Conservation (phyloP, 2,329 filamentous ascomycete species). For the Onygenales sp. region DNA sequence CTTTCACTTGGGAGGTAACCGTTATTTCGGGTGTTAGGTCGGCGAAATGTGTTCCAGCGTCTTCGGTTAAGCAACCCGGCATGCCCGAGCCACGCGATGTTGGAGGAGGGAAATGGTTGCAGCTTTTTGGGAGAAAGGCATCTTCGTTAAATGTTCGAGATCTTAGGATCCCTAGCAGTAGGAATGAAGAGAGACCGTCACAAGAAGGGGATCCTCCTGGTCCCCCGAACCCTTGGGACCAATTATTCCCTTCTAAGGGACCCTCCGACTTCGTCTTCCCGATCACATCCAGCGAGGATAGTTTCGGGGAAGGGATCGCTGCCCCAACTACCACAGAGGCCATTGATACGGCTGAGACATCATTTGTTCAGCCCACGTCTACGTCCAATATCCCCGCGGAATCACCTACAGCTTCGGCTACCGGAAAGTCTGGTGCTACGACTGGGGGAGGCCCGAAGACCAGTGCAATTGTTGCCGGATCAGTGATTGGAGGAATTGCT, state of each 20-base stretch:
- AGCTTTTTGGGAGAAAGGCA: background rate
- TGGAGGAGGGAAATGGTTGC: background rate
- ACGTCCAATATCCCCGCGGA: background rate
- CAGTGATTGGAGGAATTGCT: conserved; percentile 11
- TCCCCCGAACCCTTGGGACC: too few species aligned
- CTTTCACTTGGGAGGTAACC: background rate
- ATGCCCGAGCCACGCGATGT: background rate
- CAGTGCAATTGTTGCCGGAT: conserved; percentile 9
- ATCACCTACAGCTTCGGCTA: conserved; percentile 2
- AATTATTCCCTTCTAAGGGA: too few species aligned
- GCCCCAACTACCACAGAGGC: background rate
- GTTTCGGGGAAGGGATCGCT: background rate
- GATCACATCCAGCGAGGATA: background rate
- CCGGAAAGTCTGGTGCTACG: conserved; percentile 1
- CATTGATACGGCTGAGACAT: background rate
- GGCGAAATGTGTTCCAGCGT: background rate
- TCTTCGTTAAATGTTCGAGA: background rate
- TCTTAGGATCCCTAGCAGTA: too few species aligned
- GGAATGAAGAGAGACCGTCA: too few species aligned
- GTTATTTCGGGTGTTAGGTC: background rate
- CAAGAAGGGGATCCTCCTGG: too few species aligned
- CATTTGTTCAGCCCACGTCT: background rate
- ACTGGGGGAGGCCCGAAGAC: conserved; percentile 1
- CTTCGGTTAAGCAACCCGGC: background rate
- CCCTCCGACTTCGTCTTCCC: background rate